Base-by-base conservation (phyloP, 371 early-diverging fungal species). In the Chytridium lagenaria region DNA sequence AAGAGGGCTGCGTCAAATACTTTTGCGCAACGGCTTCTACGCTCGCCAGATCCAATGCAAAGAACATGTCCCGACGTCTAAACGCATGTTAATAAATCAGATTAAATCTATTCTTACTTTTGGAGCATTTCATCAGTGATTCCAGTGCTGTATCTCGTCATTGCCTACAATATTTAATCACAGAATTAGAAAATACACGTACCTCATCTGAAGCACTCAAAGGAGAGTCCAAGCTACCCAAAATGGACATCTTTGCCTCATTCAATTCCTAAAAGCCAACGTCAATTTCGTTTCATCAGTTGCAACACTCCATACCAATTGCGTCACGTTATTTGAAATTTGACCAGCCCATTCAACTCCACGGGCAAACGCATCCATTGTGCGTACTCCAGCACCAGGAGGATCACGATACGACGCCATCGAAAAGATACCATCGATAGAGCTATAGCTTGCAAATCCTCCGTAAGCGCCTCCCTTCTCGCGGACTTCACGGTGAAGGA, bases 381-480 rank as follows among this genome's bases (percentile, higher is more conserved):
- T 94, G 68, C 78, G 39, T 12, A 28, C 39, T 1, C 68, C 89
- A 85, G 55, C 91, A 63, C 33, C 93, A 87, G 70, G 88, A 22
- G 98, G 98, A 76, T 98, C 98, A 63, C 98, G 90, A 83, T 98
- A 98, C 16, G 96, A 94, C 71, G 87, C 94, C 82, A 97, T 93
- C 0, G 93, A 89, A 69, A 97, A 91, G 2, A 93, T 71, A 12
- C 97, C 97, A 39, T 88, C 90, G 1, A 90, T 74, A 1, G 92
- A 81, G 23, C 87, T 85, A 82, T 90, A 95, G 0, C 83, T 74
- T 1, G 95, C 91, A 38, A 95, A 95, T 26, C 94, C 97, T 22
- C 97, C 97, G 81, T 98, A 98, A 5, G 98, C 98, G 37, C 98
- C 98, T 73, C 94, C 94, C 88, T 93, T 95, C 79, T 98, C 98